Evolutionary conservation across 495 filamentous ascomycete species (phyloP).

Genomic region (Pseudomonodictys pantanalensis): DNA sequence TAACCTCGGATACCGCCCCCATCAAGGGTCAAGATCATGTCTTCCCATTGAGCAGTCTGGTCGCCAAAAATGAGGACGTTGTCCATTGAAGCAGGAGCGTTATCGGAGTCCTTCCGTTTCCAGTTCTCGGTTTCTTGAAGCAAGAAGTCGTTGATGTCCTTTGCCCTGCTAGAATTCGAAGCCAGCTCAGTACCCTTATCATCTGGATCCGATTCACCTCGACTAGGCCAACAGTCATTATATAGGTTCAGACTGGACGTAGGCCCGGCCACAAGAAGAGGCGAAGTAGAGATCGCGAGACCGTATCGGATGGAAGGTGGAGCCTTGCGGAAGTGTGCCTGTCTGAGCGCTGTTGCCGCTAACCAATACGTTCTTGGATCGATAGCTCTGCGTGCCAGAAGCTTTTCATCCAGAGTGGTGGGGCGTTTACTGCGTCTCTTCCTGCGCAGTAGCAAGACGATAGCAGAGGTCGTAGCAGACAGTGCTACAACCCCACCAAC

Average conservation of each 20-base stretch:
- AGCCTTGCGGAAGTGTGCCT: background rate
- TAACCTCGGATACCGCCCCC: conserved; percentile 41
- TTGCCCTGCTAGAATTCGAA: background rate
- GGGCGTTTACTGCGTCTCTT: background rate
- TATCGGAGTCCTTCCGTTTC: background rate
- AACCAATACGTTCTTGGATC: background rate
- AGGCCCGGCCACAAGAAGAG: background rate
- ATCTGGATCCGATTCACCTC: background rate
- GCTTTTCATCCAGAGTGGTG: background rate
- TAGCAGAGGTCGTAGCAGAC: background rate
- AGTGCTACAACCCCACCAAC: background rate
- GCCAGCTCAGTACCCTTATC: background rate
- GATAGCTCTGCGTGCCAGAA: background rate
- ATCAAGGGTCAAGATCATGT: conserved; percentile 23
- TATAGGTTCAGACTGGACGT: background rate
- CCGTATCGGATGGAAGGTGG: background rate
- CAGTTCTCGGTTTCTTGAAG: background rate
- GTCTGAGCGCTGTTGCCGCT: no score
- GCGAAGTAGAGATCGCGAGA: background rate
- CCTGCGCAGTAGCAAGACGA: background rate
- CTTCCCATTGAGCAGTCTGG: background rate
- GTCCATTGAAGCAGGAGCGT: background rate
- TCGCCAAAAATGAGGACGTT: background rate
- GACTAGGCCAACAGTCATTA: background rate
- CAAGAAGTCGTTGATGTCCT: background rate